Evolutionary conservation across 495 filamentous ascomycete species (phyloP), one percentile per base, ranked within the genome.

Genomic region (Hypomontagnella submonticulosa): DNA sequence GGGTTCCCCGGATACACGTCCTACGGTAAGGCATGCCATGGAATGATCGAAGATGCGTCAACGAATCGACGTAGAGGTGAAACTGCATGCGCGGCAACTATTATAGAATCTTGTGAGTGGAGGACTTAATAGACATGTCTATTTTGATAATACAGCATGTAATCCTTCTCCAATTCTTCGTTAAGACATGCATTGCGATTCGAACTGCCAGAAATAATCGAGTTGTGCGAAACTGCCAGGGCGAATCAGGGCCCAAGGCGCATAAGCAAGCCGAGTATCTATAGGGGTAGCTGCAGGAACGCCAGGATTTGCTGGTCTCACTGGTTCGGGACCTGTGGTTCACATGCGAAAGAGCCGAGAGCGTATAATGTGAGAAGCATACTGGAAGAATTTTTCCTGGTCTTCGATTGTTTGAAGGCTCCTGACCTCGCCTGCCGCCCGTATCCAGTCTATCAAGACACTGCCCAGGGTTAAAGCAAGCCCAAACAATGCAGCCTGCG

Each of bases 191-290:
- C 47, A 67, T 57, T 38, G 47, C 27, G 23, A 33, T 27, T 38
- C 44, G 33, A 52, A 33, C 16, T 57, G 57, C 50, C 37, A 46
- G 47, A 63, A 57, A 54, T 63, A 44, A 37, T 67, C 47, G 53
- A 57, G 16, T 63, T 27, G 46, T 53, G 44, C 46, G 37, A 63
- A 37, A 8, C 23, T 4, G 41, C 18, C 9, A 34, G 44, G 33
- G n/a, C 57, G 41, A 61, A 53, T 61, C 16, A 50, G 40, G 57
- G 48, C 12, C 49, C 13, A 42, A n/a, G 32, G 12, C 42, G 46
- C 38, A 57, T 40, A 32, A 57, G 36, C 16, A 51, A 33, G 18
- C 19, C 27, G 47, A 52, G 7, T 40, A 37, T 19, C n/a, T 40
- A 50, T 41, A 20, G 41, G 49, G 47, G 36, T 59, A 62, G 59